Conservation (phyloP, 495 filamentous ascomycete genomes). For the Neurospora sp. region DNA sequence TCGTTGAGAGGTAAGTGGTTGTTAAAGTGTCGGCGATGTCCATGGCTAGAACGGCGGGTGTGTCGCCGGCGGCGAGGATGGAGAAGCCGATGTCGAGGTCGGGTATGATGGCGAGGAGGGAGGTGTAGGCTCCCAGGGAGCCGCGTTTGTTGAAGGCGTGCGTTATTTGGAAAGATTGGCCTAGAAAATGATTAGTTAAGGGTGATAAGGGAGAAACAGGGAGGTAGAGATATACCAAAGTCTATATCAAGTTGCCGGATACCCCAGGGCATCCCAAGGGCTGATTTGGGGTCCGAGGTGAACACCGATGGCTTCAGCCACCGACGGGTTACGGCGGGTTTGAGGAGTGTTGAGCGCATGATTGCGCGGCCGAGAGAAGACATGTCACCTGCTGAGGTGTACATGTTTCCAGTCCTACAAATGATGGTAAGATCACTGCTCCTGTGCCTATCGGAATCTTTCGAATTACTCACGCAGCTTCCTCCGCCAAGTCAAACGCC, state of each 20-base stretch:
- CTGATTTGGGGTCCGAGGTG: constrained; percentile 33
- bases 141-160: constrained; percentile 47
- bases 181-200: neutral
- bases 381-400: constrained; percentile 41
- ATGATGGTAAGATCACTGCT: neutral
- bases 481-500: constrained; percentile 25
- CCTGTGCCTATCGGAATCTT: neutral
- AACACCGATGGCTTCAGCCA: constrained; percentile 47
- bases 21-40: constrained; percentile 27
- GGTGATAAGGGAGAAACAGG: neutral
- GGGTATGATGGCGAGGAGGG: constrained; percentile 39
- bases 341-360: constrained; percentile 39
- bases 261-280: constrained; percentile 50
- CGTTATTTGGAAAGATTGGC: constrained; percentile 25
- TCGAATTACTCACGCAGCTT: constrained; percentile 21
- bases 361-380: constrained; percentile 42
- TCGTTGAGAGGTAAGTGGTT: constrained; percentile 27
- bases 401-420: constrained; percentile 45
- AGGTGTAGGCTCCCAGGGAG: constrained; percentile 36
- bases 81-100: constrained; percentile 45
- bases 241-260: constrained; percentile 27
- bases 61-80: constrained; percentile 37
- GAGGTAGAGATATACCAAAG: constrained; percentile 1
- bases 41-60: constrained; percentile 17
- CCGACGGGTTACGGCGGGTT: constrained; percentile 34